phyloP scores from a whole-genome alignment of 805 yeast species.

The Maudiozyma pseudohumilis region DNA sequence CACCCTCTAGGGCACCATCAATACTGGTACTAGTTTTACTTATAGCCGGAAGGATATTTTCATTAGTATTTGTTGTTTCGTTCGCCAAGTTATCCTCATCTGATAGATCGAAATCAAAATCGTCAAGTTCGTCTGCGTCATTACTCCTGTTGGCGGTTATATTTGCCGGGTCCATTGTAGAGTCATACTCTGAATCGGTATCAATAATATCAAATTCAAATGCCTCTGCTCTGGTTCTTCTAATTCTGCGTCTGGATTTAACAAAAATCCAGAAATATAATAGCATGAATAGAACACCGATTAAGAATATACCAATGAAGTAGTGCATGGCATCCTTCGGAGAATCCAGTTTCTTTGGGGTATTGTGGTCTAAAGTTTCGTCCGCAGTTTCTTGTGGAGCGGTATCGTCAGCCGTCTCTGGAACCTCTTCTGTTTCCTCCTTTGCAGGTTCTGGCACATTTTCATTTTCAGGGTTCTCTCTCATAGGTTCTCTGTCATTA shows the following conservation, averaged over 20 bases:
- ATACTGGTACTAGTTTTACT: neutral
- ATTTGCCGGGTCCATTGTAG: conserved; percentile 18
- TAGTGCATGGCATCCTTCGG: conserved; percentile 48
- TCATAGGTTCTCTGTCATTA: conserved; percentile 26
- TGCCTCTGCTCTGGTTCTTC: conserved; percentile 57
- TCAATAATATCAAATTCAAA: conserved; percentile 72
- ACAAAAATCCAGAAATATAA: conserved; percentile 37
- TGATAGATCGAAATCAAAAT: conserved; percentile 28
- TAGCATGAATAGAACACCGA: conserved; percentile 45
- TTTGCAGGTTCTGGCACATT: neutral
- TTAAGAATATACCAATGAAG: conserved; percentile 45
- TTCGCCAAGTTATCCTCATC: conserved; percentile 19
- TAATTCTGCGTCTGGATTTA: conserved; percentile 33
- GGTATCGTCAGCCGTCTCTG: neutral
- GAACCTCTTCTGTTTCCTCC: conserved; percentile 4
- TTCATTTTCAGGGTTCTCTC: neutral
- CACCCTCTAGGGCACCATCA: conserved; percentile 1
- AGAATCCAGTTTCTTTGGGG: conserved; percentile 29
- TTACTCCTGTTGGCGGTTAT: conserved; percentile 8
- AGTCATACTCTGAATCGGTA: conserved; percentile 40
- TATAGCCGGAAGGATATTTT: neutral
- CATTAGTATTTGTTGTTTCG: neutral
- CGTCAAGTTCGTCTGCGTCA: conserved; percentile 18
- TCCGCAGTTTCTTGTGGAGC: neutral
- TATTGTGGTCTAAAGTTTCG: conserved; percentile 12